These are phyloP conservation scores for Tetrapisispora arboricola DNA, from an alignment of 805 yeast genomes.

Conservation along the genomic window DNA sequence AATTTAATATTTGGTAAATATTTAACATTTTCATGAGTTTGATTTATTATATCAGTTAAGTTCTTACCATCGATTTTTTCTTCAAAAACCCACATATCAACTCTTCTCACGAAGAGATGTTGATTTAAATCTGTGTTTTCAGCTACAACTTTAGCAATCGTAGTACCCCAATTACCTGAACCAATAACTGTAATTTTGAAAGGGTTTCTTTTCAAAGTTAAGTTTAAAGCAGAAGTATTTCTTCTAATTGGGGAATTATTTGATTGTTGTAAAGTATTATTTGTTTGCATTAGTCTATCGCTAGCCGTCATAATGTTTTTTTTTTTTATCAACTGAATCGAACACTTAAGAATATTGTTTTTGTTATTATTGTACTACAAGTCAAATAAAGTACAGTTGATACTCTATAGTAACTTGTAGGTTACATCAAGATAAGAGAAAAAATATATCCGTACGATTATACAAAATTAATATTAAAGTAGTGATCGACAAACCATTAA, in stretches of 20 bases:
- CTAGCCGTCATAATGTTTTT: conserved; percentile 11
- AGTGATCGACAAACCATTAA: no score
- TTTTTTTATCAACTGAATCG: no score
- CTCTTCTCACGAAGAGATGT: conserved; percentile 57
- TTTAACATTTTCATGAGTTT: conserved; percentile 84
- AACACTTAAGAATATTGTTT: no score
- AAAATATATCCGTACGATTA: no score
- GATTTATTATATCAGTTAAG: conserved; percentile 82
- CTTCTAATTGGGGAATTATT: conserved; percentile 10
- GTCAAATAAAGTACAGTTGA: no score
- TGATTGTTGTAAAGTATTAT: conserved; percentile 15
- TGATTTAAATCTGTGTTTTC: conserved; percentile 73
- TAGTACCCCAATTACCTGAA: conserved; percentile 97
- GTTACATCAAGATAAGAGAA: no score
- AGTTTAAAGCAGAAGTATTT: conserved; percentile 9
- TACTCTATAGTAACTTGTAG: no score
- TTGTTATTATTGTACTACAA: no score
- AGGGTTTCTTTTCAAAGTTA: conserved; percentile 19
- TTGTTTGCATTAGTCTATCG: conserved; percentile 21
- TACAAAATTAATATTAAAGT: no score
- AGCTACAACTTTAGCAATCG: conserved; percentile 89
- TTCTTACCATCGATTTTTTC: conserved; percentile 69
- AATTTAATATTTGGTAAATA: conserved; percentile 78
- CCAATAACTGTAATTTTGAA: conserved; percentile 72
- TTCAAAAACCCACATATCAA: conserved; percentile 95